Evolutionary conservation across 306 rosid genomes (phyloP).

Genomic region (Morella rubra): DNA sequence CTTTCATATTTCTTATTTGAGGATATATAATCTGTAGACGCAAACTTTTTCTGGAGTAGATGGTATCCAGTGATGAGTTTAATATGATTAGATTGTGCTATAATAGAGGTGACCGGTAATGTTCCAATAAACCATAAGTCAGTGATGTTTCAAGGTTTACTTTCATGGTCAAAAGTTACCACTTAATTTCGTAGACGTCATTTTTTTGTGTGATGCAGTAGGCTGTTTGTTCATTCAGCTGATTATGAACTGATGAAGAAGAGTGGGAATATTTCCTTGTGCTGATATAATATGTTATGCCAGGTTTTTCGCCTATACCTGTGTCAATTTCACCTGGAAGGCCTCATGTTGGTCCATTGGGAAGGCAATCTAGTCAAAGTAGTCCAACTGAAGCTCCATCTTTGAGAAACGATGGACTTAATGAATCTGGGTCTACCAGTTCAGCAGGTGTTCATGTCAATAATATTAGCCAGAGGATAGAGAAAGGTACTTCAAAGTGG

Average conservation of each 20-base stretch:
- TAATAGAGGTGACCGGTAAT: not conserved
- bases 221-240: conserved; percentile 3
- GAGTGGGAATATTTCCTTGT: conserved; percentile 17
- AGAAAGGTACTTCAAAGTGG: conserved; percentile 86
- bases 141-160: not conserved
- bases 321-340: conserved; percentile 52
- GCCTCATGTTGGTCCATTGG: conserved; percentile 43
- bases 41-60: not conserved
- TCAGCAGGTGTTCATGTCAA: conserved; percentile 44
- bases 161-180: not conserved
- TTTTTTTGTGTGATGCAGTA: not conserved
- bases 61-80: not conserved
- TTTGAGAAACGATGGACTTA: conserved; percentile 43
- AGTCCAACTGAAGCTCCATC: conserved; percentile 45
- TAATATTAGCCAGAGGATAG: conserved; percentile 43
- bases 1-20: not conserved
- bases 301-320: conserved; percentile 49
- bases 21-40: not conserved
- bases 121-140: not conserved
- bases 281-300: conserved; percentile 32
- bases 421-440: conserved; percentile 59
- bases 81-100: not conserved
- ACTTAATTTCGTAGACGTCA: not conserved
- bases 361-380: conserved; percentile 50
- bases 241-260: not conserved